phyloP scores from a whole-genome alignment of 192 early-diverging fungal genomes.

The Gaertneriomyces sp. region DNA sequence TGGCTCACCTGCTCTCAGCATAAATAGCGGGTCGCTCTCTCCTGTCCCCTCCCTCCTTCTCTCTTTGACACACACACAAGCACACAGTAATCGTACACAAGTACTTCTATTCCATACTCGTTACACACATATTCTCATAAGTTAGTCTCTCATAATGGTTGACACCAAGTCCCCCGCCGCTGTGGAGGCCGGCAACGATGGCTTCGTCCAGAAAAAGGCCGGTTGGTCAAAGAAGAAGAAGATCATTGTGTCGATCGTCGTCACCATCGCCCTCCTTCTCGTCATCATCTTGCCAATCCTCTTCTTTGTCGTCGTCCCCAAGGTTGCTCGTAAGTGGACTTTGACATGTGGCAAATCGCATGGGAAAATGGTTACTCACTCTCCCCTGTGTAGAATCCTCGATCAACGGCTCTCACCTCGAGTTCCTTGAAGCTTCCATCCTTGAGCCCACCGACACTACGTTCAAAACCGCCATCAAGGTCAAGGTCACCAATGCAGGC shows the following conservation, averaged over 20 bases:
- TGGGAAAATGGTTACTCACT: too few relatives aligned
- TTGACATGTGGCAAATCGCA: neutral
- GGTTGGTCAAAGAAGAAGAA: constrained; percentile 13
- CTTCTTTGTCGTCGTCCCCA: constrained; percentile 22
- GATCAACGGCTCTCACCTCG: constrained; percentile 31
- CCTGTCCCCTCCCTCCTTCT: neutral
- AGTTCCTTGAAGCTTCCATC: constrained; percentile 25
- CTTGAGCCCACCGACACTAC: constrained; percentile 15
- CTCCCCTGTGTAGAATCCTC: neutral
- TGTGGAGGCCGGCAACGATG: neutral
- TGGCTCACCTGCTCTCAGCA: too few relatives aligned
- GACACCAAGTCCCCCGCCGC: neutral
- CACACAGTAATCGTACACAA: neutral
- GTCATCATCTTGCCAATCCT: constrained; percentile 19
- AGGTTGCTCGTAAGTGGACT: constrained; percentile 25
- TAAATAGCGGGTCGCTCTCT: too few relatives aligned
- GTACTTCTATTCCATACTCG: neutral
- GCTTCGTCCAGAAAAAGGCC: constrained; percentile 1
- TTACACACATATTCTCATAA: neutral
- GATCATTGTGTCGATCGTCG: constrained; percentile 1
- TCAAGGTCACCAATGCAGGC: constrained; percentile 34
- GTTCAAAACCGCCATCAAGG: constrained; percentile 18
- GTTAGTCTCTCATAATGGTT: neutral
- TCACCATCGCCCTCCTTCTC: constrained; percentile 12
- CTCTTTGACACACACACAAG: neutral